Evolutionary conservation across 768 basidiomycete genomes (phyloP), one percentile per base, ranked within the genome.

Genomic region (Kwoniella bestiolae): DNA sequence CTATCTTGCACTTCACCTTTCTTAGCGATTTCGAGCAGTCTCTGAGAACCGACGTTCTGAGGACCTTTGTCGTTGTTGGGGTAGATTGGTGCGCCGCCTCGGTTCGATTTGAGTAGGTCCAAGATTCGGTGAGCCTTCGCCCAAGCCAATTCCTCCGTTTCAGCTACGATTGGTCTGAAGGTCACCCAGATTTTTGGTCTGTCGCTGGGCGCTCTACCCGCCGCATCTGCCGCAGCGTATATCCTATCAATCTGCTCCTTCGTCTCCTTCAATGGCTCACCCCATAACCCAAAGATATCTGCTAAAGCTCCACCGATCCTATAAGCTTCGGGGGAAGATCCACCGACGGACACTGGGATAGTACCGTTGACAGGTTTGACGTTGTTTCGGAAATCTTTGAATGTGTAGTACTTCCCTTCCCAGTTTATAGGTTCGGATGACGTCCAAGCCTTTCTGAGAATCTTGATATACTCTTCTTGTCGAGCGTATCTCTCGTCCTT

Each of bases 271-370:
- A 74, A 55, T 9, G 72, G 72, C 46, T 74, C 72, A n/a, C 72
- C 72, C 72, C 72, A 74, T 9, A 74, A 65, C 45, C 72, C 72
- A 57, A 74, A 74, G 65, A 74, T 74, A 41, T 74, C 72, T 23
- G 38, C 72, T 21, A 74, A 61, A n/a, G 67, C 63, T 18, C 72
- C 72, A 45, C 72, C 72, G 56, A 74, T 55, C 18, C 72, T 56
- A 41, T 74, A 74, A 23, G 72, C 72, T 45, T 74, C 72, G 5
- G 59, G 46, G 1, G 72, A 74, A 14, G 72, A 74, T 28, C 72
- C 72, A 21, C 72, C 72, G 25, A 74, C 72, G 5, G 72, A 74
- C 8, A 74, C 68, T 1, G 31, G 67, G 34, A 74, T 74, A 51
- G 57, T 55, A 12, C 55, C 57, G 46, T 67, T 60, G 28, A 61